Percentiles rank a stretch among this genome's conserved stretches.
Conservation (phyloP, 2,329 filamentous ascomycete genomes). For the Alternaria ethzedia region DNA sequence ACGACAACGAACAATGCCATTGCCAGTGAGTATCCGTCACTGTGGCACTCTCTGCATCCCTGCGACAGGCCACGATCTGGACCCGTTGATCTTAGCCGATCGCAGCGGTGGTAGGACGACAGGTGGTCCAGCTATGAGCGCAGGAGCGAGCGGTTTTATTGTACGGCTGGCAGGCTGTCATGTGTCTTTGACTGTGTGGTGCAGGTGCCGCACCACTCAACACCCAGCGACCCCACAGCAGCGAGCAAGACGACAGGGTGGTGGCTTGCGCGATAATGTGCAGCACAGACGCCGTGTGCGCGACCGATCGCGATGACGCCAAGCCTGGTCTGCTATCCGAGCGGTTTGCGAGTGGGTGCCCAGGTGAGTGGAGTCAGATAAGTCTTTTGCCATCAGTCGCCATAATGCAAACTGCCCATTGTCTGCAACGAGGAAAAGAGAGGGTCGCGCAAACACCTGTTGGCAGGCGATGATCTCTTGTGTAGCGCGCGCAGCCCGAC, state of each 20-base stretch:
- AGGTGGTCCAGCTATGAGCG: slow-evolving; percentile 32
- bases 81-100: slow-evolving; percentile 22
- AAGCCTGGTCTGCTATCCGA: slow-evolving; percentile 25
- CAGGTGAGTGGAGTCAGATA: background rate
- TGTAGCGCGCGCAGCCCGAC: slow-evolving; percentile 18
- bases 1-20: slow-evolving; percentile 3
- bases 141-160: slow-evolving; percentile 29
- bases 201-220: slow-evolving; percentile 12
- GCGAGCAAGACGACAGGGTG: slow-evolving; percentile 25
- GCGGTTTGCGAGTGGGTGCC: background rate
- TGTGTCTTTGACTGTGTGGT: slow-evolving; percentile 20
- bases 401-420: background rate
- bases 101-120: slow-evolving; percentile 12
- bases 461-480: slow-evolving; percentile 25
- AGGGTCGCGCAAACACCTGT: slow-evolving; percentile 29
- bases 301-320: slow-evolving; percentile 41
- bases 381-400: background rate
- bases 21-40: slow-evolving; percentile 1
- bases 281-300: slow-evolving; percentile 31
- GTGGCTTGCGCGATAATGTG: slow-evolving; percentile 26
- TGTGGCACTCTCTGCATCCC: slow-evolving; percentile 1
- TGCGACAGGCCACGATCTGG: slow-evolving; percentile 21
- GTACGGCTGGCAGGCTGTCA: slow-evolving; percentile 21
- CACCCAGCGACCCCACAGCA: slow-evolving; percentile 25
- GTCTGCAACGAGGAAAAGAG: background rate